phyloP scores from a whole-genome alignment of 2,329 filamentous ascomycete species.

The Amesomyces nigricolor region DNA sequence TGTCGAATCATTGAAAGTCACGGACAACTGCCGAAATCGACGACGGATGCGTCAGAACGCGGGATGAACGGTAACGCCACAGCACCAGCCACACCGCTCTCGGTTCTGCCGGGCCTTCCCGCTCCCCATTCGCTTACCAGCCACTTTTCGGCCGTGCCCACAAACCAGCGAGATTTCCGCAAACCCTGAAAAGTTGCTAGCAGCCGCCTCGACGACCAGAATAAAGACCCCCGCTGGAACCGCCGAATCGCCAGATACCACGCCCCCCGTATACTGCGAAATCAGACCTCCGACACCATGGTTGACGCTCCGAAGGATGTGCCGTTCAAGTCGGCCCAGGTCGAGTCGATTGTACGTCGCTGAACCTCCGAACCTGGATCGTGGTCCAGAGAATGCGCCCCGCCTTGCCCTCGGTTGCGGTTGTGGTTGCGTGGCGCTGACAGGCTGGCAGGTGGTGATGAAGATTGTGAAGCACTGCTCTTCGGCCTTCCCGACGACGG shows the following conservation, averaged over 20 bases:
- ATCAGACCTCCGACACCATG: slow-evolving; percentile 41
- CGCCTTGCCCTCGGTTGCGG: background rate
- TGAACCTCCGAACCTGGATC: background rate
- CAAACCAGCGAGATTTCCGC: slow-evolving; percentile 26
- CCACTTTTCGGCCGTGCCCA: slow-evolving; percentile 20
- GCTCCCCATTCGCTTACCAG: slow-evolving; percentile 4
- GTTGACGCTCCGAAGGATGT: slow-evolving; percentile 57
- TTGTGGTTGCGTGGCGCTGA: slow-evolving; percentile 14
- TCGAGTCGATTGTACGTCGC: slow-evolving; percentile 79
- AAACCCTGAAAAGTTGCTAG: slow-evolving; percentile 22
- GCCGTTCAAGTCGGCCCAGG: slow-evolving; percentile 80
- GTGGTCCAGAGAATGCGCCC: slow-evolving; percentile 21
- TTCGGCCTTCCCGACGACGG: slow-evolving; percentile 77
- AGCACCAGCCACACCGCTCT: slow-evolving; percentile 6
- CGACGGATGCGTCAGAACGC: background rate
- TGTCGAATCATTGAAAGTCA: slow-evolving; percentile 17
- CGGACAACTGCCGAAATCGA: too few species aligned
- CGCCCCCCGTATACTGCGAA: background rate
- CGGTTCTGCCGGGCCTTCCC: slow-evolving; percentile 4
- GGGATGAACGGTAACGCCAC: background rate
- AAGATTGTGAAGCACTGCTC: slow-evolving; percentile 97
- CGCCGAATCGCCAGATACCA: background rate
- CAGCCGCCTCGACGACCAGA: slow-evolving; percentile 11
- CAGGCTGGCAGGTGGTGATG: slow-evolving; percentile 69
- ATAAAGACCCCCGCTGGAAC: slow-evolving; percentile 5